Evolutionary conservation across 2,329 filamentous ascomycete genomes (phyloP).

Genomic region (Hypomyces perniciosus): DNA sequence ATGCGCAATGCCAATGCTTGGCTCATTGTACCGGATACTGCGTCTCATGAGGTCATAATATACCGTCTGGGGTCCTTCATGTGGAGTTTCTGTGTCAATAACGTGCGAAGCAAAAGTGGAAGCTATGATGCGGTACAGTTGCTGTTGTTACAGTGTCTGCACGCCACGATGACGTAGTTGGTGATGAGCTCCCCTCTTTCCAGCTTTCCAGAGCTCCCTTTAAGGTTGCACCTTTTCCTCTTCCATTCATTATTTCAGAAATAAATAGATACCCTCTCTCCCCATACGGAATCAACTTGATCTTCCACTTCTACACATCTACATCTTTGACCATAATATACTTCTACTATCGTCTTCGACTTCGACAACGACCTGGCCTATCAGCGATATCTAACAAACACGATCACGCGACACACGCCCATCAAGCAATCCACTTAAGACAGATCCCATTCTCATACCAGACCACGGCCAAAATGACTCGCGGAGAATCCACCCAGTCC

Average conservation of each 20-base stretch:
- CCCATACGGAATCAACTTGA: too few relatives aligned
- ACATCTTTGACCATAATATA: constrained; percentile 9
- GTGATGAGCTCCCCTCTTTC: constrained; percentile 8
- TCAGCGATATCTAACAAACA: background rate
- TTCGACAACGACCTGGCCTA: background rate
- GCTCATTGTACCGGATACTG: constrained; percentile 5
- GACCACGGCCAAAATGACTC: constrained; percentile 50
- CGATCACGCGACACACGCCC: constrained; percentile 12
- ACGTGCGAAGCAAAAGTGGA: background rate
- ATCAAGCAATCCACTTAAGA: constrained; percentile 2
- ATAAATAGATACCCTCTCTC: too few relatives aligned
- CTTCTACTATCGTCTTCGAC: background rate
- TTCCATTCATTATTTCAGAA: background rate
- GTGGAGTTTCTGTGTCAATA: constrained; percentile 8
- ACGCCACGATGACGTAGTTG: constrained; percentile 17
- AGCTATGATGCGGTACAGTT: constrained; percentile 2
- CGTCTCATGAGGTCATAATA: constrained; percentile 10
- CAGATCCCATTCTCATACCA: constrained; percentile 9
- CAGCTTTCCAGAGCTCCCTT: constrained; percentile 3
- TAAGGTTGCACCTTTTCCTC: constrained; percentile 8
- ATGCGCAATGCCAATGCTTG: too few relatives aligned
- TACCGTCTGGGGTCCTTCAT: constrained; percentile 1
- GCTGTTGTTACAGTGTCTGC: background rate
- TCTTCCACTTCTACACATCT: constrained; percentile 7
- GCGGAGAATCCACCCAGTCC: constrained; percentile 62